Conservation (phyloP, 208 protist species). For the Leishmania braziliensis region DNA sequence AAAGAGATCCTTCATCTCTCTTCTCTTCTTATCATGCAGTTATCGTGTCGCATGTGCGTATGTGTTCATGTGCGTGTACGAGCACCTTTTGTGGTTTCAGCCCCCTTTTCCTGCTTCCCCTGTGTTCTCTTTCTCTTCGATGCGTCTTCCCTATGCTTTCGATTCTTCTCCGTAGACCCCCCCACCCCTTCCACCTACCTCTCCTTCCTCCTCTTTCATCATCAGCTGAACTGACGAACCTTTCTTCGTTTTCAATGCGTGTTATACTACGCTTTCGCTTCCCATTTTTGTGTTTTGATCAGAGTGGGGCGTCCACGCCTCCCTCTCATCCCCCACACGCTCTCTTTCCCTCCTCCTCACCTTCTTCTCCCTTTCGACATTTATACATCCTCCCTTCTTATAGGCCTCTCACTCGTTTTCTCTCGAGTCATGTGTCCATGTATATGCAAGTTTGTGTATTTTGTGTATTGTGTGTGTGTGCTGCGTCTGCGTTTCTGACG, state of each 20-base stretch:
- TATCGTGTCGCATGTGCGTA: not conserved
- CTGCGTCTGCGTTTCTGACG: not conserved
- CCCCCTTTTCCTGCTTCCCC: not conserved
- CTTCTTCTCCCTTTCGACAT: not conserved
- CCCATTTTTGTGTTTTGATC: not conserved
- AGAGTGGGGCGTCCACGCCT: too few relatives aligned
- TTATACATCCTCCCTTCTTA: not conserved
- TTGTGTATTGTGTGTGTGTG: not conserved
- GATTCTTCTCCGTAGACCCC: not conserved
- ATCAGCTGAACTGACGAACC: not conserved
- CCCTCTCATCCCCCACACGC: not conserved
- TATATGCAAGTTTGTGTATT: not conserved
- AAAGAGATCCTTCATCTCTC: not conserved
- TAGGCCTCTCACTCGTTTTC: not conserved
- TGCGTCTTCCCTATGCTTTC: not conserved
- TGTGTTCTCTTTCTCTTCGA: not conserved
- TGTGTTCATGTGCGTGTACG: not conserved
- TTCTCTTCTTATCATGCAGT: not conserved
- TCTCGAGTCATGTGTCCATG: not conserved
- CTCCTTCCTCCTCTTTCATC: not conserved
- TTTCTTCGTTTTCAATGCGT: conserved; percentile 1
- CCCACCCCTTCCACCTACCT: not conserved
- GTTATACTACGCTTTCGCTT: not conserved
- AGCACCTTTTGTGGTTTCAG: not conserved
- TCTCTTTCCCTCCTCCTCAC: not conserved